Conservation (phyloP, 345 rosid species). For the Eucalyptus tenuipes region DNA sequence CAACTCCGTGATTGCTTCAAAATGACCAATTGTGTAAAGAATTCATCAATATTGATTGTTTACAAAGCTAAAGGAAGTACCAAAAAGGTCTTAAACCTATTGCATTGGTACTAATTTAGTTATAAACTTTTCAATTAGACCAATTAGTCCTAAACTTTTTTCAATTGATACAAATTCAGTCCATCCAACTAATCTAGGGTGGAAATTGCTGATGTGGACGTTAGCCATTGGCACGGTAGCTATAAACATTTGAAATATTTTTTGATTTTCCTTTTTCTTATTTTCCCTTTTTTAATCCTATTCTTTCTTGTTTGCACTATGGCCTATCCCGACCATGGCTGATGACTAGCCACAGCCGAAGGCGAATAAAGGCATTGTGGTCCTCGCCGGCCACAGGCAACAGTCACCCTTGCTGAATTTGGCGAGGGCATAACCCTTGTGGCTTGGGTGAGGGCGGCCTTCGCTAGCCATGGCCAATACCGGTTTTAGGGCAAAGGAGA, state of each 20-base stretch:
- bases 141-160: fast-evolving
- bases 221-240: fast-evolving
- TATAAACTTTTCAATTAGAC: fast-evolving
- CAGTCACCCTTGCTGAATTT: fast-evolving
- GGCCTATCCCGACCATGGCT: fast-evolving
- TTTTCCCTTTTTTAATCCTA: fast-evolving
- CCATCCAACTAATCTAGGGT: fast-evolving
- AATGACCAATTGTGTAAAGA: background rate
- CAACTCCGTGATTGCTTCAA: background rate
- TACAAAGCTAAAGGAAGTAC: background rate
- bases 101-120: fast-evolving
- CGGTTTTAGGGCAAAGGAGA: no score
- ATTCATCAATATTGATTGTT: background rate
- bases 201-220: fast-evolving
- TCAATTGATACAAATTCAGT: fast-evolving
- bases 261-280: no score
- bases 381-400: fast-evolving
- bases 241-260: no score
- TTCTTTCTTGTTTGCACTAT: fast-evolving
- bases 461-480: fast-evolving
- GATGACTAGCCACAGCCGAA: fast-evolving
- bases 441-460: fast-evolving
- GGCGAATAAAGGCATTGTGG: fast-evolving
- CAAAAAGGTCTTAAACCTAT: fast-evolving
- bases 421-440: fast-evolving